phyloP scores from a whole-genome alignment of 345 rosid species.

The Conringia planisiliqua region DNA sequence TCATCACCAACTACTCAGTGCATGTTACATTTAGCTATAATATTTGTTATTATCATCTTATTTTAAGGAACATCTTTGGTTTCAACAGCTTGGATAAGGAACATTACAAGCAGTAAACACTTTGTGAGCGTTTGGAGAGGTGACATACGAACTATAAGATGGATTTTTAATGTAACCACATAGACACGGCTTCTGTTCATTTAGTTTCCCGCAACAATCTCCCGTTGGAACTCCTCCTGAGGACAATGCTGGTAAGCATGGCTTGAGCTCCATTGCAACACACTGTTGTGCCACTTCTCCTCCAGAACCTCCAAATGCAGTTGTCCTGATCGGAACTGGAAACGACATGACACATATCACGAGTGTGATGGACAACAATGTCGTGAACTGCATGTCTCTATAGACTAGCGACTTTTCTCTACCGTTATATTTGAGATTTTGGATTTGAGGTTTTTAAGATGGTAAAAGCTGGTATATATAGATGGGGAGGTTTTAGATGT shows the following conservation, averaged over 20 bases:
- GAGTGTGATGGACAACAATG: not conserved
- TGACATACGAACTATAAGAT: not conserved
- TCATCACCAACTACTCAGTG: too few species aligned
- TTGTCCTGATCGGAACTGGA: not conserved
- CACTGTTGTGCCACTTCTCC: constrained; percentile 6
- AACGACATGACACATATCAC: not conserved
- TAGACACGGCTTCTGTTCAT: constrained; percentile 32
- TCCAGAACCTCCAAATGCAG: not conserved
- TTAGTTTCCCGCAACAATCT: constrained; percentile 28
- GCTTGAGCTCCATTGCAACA: constrained; percentile 8
- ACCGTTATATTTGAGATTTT: not conserved
- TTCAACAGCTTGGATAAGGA: constrained; percentile 5
- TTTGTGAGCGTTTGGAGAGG: constrained; percentile 31
- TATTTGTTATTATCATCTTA: not conserved
- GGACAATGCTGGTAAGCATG: constrained; percentile 20
- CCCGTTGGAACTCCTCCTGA: not conserved
- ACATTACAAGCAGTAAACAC: not conserved
- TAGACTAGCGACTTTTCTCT: not conserved
- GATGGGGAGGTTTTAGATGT: not conserved
- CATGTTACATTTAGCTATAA: not conserved
- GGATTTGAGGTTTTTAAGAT: not conserved
- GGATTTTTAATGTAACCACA: constrained; percentile 37
- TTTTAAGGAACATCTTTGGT: not conserved
- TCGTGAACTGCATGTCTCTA: constrained; percentile 4
- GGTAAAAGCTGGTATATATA: not conserved